Evolutionary conservation across 345 rosid genomes (phyloP), one percentile per base, ranked within the genome.

Genomic region (Eucalyptus erythrocorys): DNA sequence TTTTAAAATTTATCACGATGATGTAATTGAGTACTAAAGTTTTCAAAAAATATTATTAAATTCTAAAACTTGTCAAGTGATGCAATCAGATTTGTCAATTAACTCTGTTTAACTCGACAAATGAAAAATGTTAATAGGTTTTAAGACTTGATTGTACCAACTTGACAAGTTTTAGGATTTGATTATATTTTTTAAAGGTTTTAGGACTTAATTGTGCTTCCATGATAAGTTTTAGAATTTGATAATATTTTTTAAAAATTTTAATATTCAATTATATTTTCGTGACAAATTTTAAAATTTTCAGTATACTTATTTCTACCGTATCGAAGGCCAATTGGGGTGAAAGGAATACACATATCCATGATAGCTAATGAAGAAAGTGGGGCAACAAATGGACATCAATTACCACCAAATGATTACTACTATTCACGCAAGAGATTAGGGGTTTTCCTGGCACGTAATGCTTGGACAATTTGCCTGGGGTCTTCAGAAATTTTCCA

Each of bases 131-230:
- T 1, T 55, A 55, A 24, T 22, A 55, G 0, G 12, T 55, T 55
- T 55, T 24, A 24, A 0, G 13, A 1, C 1, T 0, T 24, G 30
- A 55, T 55, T 24, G 13, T 0, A 55, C 1, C 0, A 2, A 55
- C 3, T 55, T 55, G 6, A 55, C 3, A 55, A 24, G 0, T 55
- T 22, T 55, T 4, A 55, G 4, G 13, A 24, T 1, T 55, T 55
- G 61, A 4, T 55, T 55, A 2, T 0, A 55, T 24, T 55, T 9
- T 55, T 9, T 1, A 4, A 55, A 55, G 4, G 0, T 55, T 55
- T 55, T 55, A 55, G 1, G 1, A 55, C 3, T 55, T 0, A 10
- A 24, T 55, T 55, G 30, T 2, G 3, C 13, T 55, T 55, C 9
- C 1, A 4, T 55, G 3, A 55, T 55, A 55, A 55, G 13, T 24